Evolutionary conservation across 2,329 filamentous ascomycete genomes (phyloP).

Genomic region (Fusarium austroafricanum): DNA sequence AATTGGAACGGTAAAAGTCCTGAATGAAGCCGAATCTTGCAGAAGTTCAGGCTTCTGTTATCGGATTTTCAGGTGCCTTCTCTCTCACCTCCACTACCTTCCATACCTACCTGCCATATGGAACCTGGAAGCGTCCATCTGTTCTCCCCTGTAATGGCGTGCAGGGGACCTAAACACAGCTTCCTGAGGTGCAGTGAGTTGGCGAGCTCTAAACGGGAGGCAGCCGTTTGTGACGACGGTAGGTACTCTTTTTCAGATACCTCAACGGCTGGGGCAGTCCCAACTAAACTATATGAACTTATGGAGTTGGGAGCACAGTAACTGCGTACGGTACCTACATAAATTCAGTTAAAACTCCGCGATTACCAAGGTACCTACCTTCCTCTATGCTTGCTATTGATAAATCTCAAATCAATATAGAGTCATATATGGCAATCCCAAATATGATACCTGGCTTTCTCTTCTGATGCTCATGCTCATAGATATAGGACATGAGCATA

Average conservation of each 20-base stretch:
- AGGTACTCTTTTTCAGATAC: background rate
- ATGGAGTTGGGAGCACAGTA: no score
- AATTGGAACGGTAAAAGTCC: no score
- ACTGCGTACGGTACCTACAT: no score
- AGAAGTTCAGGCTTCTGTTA: no score
- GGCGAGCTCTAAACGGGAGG: slow-evolving; percentile 14
- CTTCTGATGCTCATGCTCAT: no score
- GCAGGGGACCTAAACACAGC: slow-evolving; percentile 17
- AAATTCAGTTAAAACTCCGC: background rate
- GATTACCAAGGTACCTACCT: background rate
- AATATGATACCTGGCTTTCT: no score
- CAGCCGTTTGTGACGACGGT: slow-evolving; percentile 11
- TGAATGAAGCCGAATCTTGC: no score
- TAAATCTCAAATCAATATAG: background rate
- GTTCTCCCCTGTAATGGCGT: slow-evolving; percentile 15
- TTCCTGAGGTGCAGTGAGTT: background rate
- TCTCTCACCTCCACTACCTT: no score
- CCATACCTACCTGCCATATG: no score
- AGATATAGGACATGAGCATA: background rate
- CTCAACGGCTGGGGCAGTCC: background rate
- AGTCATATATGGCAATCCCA: no score
- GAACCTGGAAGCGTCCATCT: background rate
- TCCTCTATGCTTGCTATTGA: background rate
- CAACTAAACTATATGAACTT: no score
- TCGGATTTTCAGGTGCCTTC: no score